Percentiles rank a stretch among this genome's conserved stretches.
Conservation (phyloP, 352 stramenopile species). For the Phytopythium kandeliae region DNA sequence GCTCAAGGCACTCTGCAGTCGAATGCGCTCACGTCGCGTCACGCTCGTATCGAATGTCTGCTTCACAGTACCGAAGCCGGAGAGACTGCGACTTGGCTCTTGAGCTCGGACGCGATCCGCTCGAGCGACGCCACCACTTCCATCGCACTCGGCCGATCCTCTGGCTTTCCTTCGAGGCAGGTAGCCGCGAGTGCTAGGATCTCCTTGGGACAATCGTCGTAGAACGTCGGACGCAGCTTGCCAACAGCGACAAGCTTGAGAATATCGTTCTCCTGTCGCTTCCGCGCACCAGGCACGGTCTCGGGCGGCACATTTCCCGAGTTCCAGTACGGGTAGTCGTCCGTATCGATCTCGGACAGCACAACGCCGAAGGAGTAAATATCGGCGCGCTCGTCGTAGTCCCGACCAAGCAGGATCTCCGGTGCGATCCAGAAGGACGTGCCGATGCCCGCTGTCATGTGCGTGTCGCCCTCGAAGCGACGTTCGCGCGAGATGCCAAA, state of each 20-base stretch:
- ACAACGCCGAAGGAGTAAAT: conserved; percentile 54
- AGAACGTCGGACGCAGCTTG: conserved; percentile 37
- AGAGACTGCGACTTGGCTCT: not conserved
- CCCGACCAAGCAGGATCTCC: conserved; percentile 47
- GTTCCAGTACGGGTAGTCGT: conserved; percentile 63
- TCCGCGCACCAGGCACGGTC: conserved; percentile 10
- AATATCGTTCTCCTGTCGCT: conserved; percentile 34
- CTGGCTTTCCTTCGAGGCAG: conserved; percentile 37
- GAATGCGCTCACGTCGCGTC: not conserved
- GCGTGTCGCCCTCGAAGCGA: conserved; percentile 47
- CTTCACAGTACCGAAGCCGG: conserved; percentile 4
- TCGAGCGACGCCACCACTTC: conserved; percentile 34
- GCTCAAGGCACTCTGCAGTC: not conserved
- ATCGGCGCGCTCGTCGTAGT: conserved; percentile 51
- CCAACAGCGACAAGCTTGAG: conserved; percentile 30
- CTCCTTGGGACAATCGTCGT: conserved; percentile 36
- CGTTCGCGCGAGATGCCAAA: conserved; percentile 66
- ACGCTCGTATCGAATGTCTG: not conserved
- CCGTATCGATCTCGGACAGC: conserved; percentile 47
- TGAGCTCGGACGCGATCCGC: conserved; percentile 16
- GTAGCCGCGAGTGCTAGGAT: conserved; percentile 32
- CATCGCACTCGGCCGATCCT: conserved; percentile 29
- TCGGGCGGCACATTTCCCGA: conserved; percentile 18
- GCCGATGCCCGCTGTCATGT: conserved; percentile 65
- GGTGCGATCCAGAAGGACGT: conserved; percentile 74